These are phyloP conservation scores for Aspergillus hancockii DNA, from an alignment of 495 filamentous ascomycete species.

Conservation along the genomic window DNA sequence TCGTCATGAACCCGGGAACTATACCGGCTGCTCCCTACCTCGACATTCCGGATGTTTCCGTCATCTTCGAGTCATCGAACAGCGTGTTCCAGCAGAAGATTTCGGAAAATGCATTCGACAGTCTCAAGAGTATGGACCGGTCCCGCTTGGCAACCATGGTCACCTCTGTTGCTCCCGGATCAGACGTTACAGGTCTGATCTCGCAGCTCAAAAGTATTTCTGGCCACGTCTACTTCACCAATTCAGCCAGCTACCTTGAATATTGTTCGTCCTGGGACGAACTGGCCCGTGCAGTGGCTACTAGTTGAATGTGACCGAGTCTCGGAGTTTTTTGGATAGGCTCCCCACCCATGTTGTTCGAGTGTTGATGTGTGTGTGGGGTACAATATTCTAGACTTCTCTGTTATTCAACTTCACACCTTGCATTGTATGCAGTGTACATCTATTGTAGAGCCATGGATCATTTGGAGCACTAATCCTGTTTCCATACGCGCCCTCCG, in stretches of 20 bases:
- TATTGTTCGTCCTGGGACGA: not conserved
- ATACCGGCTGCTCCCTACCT: conserved; percentile 28
- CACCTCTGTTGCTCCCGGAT: not conserved
- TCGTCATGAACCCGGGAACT: conserved; percentile 35
- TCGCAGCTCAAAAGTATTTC: not conserved
- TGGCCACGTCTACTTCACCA: not conserved
- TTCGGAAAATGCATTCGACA: not conserved
- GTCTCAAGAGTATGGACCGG: not conserved
- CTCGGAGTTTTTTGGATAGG: no score
- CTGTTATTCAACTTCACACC: not conserved
- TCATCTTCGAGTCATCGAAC: conserved; percentile 32
- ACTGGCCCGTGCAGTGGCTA: not conserved
- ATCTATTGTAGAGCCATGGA: not conserved
- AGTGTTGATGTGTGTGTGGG: no score
- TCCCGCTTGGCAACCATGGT: not conserved
- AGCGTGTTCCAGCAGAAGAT: conserved; percentile 14
- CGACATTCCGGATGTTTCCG: conserved; percentile 18
- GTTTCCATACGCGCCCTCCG: no score
- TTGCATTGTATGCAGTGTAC: not conserved
- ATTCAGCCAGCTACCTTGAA: not conserved
- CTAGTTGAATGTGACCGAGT: not conserved
- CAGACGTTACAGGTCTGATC: not conserved
- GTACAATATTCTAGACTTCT: not conserved
- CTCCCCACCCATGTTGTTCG: no score
- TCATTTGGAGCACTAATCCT: no score